Percentiles rank a stretch among this genome's conserved stretches.
These are phyloP conservation scores for Bacterosira constricta DNA, from an alignment of 108 stramenopile species.

Conservation along the genomic window DNA sequence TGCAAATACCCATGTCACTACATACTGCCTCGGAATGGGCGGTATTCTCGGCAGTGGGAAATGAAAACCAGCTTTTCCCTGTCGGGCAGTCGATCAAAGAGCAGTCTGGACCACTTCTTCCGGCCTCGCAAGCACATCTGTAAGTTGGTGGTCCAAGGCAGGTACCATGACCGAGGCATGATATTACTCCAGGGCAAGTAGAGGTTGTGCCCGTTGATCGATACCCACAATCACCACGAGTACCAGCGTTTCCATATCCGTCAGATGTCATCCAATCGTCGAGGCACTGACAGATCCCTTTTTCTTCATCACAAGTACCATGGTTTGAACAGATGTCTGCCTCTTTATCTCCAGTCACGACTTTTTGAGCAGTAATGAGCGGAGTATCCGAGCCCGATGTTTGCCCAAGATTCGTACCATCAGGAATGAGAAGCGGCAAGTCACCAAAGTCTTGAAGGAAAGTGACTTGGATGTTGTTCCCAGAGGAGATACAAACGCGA, in stretches of 20 bases:
- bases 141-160: conserved; percentile 61
- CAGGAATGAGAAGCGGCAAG: conserved; percentile 52
- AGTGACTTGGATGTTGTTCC: conserved; percentile 54
- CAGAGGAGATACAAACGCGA: conserved; percentile 46
- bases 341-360: conserved; percentile 64
- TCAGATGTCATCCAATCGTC: conserved; percentile 64
- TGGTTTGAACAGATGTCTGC: conserved; percentile 61
- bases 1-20: conserved; percentile 72
- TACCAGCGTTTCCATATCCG: conserved; percentile 65
- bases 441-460: conserved; percentile 75
- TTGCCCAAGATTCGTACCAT: conserved; percentile 50
- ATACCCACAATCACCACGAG: conserved; percentile 67
- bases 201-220: conserved; percentile 23
- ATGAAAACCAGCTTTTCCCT: conserved; percentile 57
- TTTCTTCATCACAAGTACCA: conserved; percentile 54
- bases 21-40: conserved; percentile 71
- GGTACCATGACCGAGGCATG: conserved; percentile 57
- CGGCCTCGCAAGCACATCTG: conserved; percentile 65
- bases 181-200: conserved; percentile 40
- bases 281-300: conserved; percentile 54
- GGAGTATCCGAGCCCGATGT: conserved; percentile 45
- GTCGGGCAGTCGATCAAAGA: conserved; percentile 63
- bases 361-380: conserved; percentile 46
- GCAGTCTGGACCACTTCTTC: conserved; percentile 80
- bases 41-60: conserved; percentile 29